Conservation (phyloP, 495 filamentous ascomycete genomes). For the Penicillium nucicola region DNA sequence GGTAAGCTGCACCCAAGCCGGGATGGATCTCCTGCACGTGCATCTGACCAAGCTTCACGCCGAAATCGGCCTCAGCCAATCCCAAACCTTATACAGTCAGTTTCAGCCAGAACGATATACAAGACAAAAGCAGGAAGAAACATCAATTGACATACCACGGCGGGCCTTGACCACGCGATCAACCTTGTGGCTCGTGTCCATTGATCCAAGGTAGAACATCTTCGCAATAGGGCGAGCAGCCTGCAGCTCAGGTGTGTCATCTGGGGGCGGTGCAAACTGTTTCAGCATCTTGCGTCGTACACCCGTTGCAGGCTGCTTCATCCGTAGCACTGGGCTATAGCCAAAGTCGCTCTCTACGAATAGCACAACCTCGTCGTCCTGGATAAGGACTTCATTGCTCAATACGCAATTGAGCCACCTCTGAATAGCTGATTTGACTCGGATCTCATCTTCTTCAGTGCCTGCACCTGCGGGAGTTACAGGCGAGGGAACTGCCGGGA, state of each 20-base stretch:
- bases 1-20: conserved; percentile 84
- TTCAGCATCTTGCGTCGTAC: conserved; percentile 93
- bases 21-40: conserved; percentile 84
- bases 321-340: conserved; percentile 90
- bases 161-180: conserved; percentile 90
- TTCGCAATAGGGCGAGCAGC: conserved; percentile 89
- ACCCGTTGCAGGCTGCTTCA: conserved; percentile 96
- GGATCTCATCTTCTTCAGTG: conserved; percentile 91
- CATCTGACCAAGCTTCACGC: conserved; percentile 81
- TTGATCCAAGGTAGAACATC: conserved; percentile 89
- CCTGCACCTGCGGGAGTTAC: conserved; percentile 91
- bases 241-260: conserved; percentile 93
- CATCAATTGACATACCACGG: conserved; percentile 62
- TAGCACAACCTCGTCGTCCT: conserved; percentile 93
- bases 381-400: conserved; percentile 85
- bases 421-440: conserved; percentile 86
- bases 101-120: neutral
- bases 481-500: conserved; percentile 90
- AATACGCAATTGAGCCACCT: conserved; percentile 93
- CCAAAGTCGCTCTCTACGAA: conserved; percentile 99
- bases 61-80: conserved; percentile 89
- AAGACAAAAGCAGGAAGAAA: neutral
- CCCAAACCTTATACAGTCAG: conserved; percentile 67
- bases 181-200: conserved; percentile 94
- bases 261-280: conserved; percentile 96